These are phyloP conservation scores for Vitis rupestris DNA, from an alignment of 164 flowering plant species.

Conservation along the genomic window DNA sequence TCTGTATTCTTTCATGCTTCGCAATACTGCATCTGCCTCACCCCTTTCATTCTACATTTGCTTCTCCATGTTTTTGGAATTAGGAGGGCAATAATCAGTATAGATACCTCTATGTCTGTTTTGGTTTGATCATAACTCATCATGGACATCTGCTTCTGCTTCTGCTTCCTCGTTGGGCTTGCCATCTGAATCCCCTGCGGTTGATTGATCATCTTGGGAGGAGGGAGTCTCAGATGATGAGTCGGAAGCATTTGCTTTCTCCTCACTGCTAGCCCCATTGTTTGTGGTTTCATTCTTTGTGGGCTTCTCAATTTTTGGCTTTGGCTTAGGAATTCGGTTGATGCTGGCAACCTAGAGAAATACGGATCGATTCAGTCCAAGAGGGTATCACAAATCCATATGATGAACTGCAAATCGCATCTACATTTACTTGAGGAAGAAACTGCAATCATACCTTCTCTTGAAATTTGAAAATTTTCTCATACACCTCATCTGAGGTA, in stretches of 20 bases:
- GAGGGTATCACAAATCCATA: neutral
- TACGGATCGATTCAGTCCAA: neutral
- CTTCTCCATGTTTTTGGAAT: too few species aligned
- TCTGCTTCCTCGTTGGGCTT: slow-evolving; percentile 11
- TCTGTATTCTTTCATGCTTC: too few species aligned
- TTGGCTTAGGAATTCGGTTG: slow-evolving; percentile 88
- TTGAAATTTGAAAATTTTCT: slow-evolving; percentile 55
- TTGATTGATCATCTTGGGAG: slow-evolving; percentile 22
- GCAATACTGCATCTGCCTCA: too few species aligned
- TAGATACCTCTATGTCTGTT: too few species aligned
- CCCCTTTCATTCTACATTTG: too few species aligned
- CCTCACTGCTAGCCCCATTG: slow-evolving; percentile 21
- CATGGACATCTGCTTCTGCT: slow-evolving; percentile 28
- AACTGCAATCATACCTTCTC: slow-evolving; percentile 55
- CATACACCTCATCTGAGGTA: slow-evolving; percentile 77
- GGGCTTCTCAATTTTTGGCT: slow-evolving; percentile 85
- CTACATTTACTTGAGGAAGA: too few species aligned
- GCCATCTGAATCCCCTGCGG: slow-evolving; percentile 20
- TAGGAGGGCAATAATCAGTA: too few species aligned
- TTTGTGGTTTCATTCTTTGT: slow-evolving; percentile 55
- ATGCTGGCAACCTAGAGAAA: slow-evolving; percentile 57
- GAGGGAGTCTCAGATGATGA: slow-evolving; percentile 23
- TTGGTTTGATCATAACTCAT: slow-evolving; percentile 42
- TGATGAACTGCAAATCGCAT: slow-evolving; percentile 2
- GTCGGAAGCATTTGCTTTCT: slow-evolving; percentile 20